Evolutionary conservation across 805 yeast genomes (phyloP), one percentile per base, ranked within the genome.

Genomic region (Scheffersomyces spartinae): DNA sequence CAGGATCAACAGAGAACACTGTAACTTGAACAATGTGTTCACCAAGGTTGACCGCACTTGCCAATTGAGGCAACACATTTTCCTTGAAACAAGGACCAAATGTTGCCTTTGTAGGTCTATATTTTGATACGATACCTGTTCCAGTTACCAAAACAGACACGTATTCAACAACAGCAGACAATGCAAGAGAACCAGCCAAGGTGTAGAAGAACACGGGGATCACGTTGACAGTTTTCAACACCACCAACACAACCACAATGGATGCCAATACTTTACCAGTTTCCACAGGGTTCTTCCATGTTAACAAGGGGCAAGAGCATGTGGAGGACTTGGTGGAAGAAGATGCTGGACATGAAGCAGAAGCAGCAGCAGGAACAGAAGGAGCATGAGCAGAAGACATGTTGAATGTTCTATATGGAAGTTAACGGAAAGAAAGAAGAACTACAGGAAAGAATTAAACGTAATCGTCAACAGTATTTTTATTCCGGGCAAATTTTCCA

Each of bases 91-190:
- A 34, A 40, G 46, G 40, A 43, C 66, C 55, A 38, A 66, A 61
- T 30, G 40, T 44, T 5, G 61, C 40, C 30, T 45, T 42, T n/a
- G 69, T 58, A 28, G 91, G 83, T 49, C 68, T 75, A 64, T 79
- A 74, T 42, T 74, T 71, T 33, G 85, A 68, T 33, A 88, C 76
- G 35, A 86, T 64, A 11, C 96, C 95, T 45, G 65, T 61, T 37
- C 95, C 95, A 25, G 81, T 66, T 38, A 78, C 54, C 21, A 72
- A 41, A 46, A 78, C 78, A 34, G 94, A 79, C 30, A 65, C 62
- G 45, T 75, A 80, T 61, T 86, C 96, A 29, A 76, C 80, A 29
- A 69, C 62, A 26, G 85, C 91, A 25, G 88, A 67, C 34, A 85
- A 63, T 15, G 67, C 72, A 34, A 74, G 52, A 48, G 73, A 72